Evolutionary conservation across 129 eudicot species (phyloP).

Genomic region (Tagetes erecta): DNA sequence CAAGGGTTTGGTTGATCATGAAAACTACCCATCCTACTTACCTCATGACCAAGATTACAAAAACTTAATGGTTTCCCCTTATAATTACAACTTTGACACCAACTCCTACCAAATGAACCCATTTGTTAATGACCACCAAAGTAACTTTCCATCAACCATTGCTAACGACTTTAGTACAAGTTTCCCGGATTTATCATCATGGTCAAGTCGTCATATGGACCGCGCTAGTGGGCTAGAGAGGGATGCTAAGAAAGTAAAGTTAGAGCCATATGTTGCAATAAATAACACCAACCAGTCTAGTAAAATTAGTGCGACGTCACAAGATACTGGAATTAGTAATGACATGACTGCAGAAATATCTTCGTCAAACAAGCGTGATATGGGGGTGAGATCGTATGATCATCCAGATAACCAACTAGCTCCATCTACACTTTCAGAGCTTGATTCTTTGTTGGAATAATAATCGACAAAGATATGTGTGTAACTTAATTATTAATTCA

Average conservation of each 20-base stretch:
- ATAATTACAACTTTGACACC: constrained; percentile 32
- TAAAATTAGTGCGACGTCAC: constrained; percentile 50
- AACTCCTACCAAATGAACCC: constrained; percentile 33
- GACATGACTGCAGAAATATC: constrained; percentile 61
- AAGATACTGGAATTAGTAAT: constrained; percentile 71
- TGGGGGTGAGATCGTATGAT: constrained; percentile 22
- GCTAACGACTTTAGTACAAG: constrained; percentile 21
- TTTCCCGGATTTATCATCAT: constrained; percentile 29
- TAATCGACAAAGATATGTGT: constrained; percentile 25
- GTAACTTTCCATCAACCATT: constrained; percentile 16
- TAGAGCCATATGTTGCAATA: constrained; percentile 39
- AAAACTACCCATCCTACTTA: constrained; percentile 33
- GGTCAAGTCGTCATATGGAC: constrained; percentile 19
- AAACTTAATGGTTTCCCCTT: constrained; percentile 34
- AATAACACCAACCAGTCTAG: constrained; percentile 49
- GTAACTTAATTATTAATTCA: constrained; percentile 14
- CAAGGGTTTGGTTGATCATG: constrained; percentile 32
- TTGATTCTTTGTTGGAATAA: constrained; percentile 63
- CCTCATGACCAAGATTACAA: constrained; percentile 42
- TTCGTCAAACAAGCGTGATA: constrained; percentile 34
- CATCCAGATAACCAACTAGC: constrained; percentile 12
- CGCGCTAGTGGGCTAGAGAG: constrained; percentile 16
- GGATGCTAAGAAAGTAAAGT: constrained; percentile 29
- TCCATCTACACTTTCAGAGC: constrained; percentile 40
- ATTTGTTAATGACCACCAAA: constrained; percentile 26